Percentiles rank a stretch among this genome's conserved stretches.
phyloP scores from a whole-genome alignment of 1,284 basidiomycete genomes.

The Cutaneotrichosporon cyanovorans region DNA sequence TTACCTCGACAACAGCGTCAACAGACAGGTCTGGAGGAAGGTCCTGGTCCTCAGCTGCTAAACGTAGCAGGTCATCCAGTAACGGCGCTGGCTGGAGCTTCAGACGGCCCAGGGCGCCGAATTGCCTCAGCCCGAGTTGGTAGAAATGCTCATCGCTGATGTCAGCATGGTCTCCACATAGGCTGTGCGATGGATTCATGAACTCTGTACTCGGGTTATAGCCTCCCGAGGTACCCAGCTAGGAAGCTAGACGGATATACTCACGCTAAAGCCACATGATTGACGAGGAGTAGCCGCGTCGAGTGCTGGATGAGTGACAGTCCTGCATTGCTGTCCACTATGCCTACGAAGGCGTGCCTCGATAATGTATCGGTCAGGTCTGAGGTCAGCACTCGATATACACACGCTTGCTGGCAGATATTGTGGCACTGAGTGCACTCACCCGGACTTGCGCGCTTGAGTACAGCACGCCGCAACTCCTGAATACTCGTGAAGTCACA shows the following conservation, averaged over 20 bases:
- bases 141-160: slow-evolving; percentile 91
- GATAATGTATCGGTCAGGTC: slow-evolving; percentile 75
- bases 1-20: slow-evolving; percentile 61
- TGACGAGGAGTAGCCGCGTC: slow-evolving; percentile 81
- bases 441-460: slow-evolving; percentile 64
- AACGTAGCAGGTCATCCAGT: slow-evolving; percentile 60
- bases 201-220: too few relatives aligned
- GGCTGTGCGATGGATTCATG: too few relatives aligned
- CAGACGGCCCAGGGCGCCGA: slow-evolving; percentile 70
- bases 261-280: slow-evolving; percentile 73
- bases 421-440: too few relatives aligned
- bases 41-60: slow-evolving; percentile 68
- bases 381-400: too few relatives aligned
- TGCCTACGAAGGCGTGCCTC: slow-evolving; percentile 86
- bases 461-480: slow-evolving; percentile 57
- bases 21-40: slow-evolving; percentile 38
- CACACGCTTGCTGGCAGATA: too few relatives aligned
- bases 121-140: slow-evolving; percentile 85
- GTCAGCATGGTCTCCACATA: too few relatives aligned
- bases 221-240: too few relatives aligned
- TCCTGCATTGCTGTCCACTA: slow-evolving; percentile 69
- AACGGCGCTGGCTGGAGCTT: slow-evolving; percentile 74
- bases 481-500: slow-evolving; percentile 74
- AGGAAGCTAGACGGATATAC: slow-evolving; percentile 33
- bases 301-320: slow-evolving; percentile 79